Conservation (phyloP, 2,329 filamentous ascomycete species). For the Talaromyces verruculosus region DNA sequence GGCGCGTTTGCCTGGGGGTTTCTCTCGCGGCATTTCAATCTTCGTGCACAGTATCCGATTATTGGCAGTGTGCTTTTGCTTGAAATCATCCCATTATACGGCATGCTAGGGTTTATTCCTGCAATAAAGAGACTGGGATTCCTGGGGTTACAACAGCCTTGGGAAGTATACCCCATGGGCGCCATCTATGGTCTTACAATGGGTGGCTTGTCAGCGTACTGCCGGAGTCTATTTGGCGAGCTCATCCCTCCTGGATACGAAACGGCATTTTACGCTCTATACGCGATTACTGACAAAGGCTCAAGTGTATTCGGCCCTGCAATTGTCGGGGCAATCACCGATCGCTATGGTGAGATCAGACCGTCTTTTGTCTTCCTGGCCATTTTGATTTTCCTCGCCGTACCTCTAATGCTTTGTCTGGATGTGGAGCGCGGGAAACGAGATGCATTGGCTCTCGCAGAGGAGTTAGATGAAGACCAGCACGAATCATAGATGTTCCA, state of each 20-base stretch:
- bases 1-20: slow-evolving; percentile 89
- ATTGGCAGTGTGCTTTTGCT: slow-evolving; percentile 88
- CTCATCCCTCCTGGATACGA: slow-evolving; percentile 92
- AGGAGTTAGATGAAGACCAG: slow-evolving; percentile 43
- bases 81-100: slow-evolving; percentile 89
- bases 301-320: slow-evolving; percentile 90
- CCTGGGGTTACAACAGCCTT: slow-evolving; percentile 83
- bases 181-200: slow-evolving; percentile 91
- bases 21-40: slow-evolving; percentile 66
- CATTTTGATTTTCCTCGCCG: slow-evolving; percentile 76
- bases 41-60: slow-evolving; percentile 83
- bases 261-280: slow-evolving; percentile 93
- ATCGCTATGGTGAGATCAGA: slow-evolving; percentile 74
- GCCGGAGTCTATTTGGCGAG: slow-evolving; percentile 87
- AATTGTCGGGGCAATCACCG: slow-evolving; percentile 90
- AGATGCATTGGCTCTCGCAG: slow-evolving; percentile 66
- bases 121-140: slow-evolving; percentile 72
- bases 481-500: slow-evolving; percentile 1
- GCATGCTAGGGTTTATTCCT: slow-evolving; percentile 82
- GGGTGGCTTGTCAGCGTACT: slow-evolving; percentile 89
- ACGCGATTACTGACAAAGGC: slow-evolving; percentile 96
- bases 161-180: slow-evolving; percentile 94
- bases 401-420: slow-evolving; percentile 80
- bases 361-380: slow-evolving; percentile 92
- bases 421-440: slow-evolving; percentile 75